phyloP scores from a whole-genome alignment of 805 yeast species.

The Limtongozyma cylindracea region DNA sequence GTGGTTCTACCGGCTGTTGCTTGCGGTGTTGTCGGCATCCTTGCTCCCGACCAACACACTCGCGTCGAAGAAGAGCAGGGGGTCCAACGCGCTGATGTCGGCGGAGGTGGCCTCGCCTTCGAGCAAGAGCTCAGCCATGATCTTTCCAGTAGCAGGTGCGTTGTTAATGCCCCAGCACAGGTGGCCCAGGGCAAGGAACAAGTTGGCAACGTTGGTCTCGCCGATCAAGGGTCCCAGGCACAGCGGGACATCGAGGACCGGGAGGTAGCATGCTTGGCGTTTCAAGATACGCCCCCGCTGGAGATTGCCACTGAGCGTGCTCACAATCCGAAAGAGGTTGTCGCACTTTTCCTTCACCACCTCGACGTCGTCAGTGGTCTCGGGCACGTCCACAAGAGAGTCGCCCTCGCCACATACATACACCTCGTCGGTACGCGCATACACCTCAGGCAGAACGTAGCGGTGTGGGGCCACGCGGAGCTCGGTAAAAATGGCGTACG shows the following conservation, averaged over 20 bases:
- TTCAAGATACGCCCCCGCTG: constrained; percentile 51
- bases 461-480: constrained; percentile 39
- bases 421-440: constrained; percentile 87
- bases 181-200: constrained; percentile 77
- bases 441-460: constrained; percentile 79
- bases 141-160: constrained; percentile 91
- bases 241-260: constrained; percentile 82
- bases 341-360: constrained; percentile 77
- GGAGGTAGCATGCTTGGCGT: constrained; percentile 87
- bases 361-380: constrained; percentile 80
- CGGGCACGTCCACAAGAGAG: constrained; percentile 73
- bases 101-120: constrained; percentile 69
- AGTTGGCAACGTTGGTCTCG: constrained; percentile 62
- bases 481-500: constrained; percentile 88
- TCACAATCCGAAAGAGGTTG: constrained; percentile 58
- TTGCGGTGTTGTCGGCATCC: no score
- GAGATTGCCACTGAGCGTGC: constrained; percentile 45
- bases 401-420: constrained; percentile 97
- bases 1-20: no score
- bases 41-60: constrained; percentile 13
- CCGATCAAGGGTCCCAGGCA: constrained; percentile 88
- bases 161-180: constrained; percentile 98
- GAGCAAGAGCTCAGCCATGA: constrained; percentile 64
- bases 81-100: constrained; percentile 63
- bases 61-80: constrained; percentile 71